Base-by-base conservation (phyloP, 164 flowering plant genomes). In the Vitis rotundifolia region DNA sequence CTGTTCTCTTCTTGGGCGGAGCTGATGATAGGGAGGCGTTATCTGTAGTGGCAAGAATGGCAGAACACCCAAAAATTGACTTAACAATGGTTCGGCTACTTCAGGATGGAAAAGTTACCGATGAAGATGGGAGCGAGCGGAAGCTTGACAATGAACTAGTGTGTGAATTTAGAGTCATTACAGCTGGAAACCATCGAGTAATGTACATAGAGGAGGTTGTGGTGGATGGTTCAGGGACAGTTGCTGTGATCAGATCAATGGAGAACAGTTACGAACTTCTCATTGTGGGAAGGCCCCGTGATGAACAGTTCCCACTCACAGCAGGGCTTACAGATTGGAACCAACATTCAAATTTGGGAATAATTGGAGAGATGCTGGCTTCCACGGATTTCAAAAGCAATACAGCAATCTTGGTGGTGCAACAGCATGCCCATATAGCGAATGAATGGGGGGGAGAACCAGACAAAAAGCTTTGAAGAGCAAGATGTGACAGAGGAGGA, bases 21-120 rank as follows among this genome's bases (percentile, higher is more conserved):
- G 31, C 64, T 2, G 85, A 84, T 15, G 83, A 82, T 18, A 52
- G 78, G 1, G 85, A 84, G 71, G 83, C 83, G 9, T 62, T 84
- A 11, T 50, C 82, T 19, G 51, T 66, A 26, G 79, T 61, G n/a
- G 60, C 65, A 16, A 28, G 76, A 15, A 70, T 73, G 68, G 59
- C 71, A 10, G 64, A 28, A 10, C 71, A 47, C 15, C 51, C 61
- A 3, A 55, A 66, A 49, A 52, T 77, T 11, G 62, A 61, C 62
- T 59, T 73, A 26, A 73, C 76, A 8, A 16, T 73, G 64, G 50
- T 69, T 12, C 59, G 71, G 47, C 67, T 76, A 2, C 69, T 72
- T 1, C 70, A 67, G n/a, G 54, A 69, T 48, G 79, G 73, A 29
- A 61, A 61, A 31, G 15, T 66, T 11, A 28, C 68, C 1, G 19